These are phyloP conservation scores for Apiospora arundinis DNA, from an alignment of 2,329 filamentous ascomycete genomes.

Conservation along the genomic window DNA sequence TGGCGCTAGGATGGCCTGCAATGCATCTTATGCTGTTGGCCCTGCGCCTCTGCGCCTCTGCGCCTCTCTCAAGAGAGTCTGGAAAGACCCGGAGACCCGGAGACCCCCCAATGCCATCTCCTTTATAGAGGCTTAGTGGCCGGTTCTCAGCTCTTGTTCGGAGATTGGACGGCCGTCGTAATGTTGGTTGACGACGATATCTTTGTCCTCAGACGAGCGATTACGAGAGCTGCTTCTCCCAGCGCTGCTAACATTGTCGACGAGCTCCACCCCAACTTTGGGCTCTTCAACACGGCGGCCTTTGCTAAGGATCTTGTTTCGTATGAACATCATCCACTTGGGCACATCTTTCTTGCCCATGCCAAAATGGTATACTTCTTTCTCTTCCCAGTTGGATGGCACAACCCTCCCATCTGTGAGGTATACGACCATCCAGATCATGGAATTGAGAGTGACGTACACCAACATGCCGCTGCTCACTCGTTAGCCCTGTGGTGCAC, in stretches of 20 bases:
- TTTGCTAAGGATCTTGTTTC: slow-evolving; percentile 30
- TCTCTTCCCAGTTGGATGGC: slow-evolving; percentile 59
- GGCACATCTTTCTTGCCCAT: slow-evolving; percentile 61
- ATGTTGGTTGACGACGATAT: neutral
- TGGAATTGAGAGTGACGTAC: slow-evolving; percentile 60
- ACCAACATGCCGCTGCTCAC: slow-evolving; percentile 54
- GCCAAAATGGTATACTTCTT: slow-evolving; percentile 62
- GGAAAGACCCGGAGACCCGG: no score
- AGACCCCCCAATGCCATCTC: neutral
- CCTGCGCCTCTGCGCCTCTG: neutral
- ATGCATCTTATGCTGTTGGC: neutral
- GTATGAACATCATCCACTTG: slow-evolving; percentile 58
- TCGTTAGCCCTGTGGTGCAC: neutral
- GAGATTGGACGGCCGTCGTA: slow-evolving; percentile 11
- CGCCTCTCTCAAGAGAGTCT: neutral
- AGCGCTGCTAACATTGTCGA: slow-evolving; percentile 32
- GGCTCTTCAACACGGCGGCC: slow-evolving; percentile 27
- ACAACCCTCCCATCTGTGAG: slow-evolving; percentile 52
- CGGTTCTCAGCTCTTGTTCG: slow-evolving; percentile 14
- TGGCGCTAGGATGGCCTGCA: neutral
- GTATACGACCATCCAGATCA: slow-evolving; percentile 56
- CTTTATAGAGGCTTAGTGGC: neutral
- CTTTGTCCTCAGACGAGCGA: slow-evolving; percentile 22
- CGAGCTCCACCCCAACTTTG: slow-evolving; percentile 40
- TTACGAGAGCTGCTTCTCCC: slow-evolving; percentile 22